These are phyloP conservation scores for Suillus occidentalis DNA, from an alignment of 768 basidiomycete species.

Conservation along the genomic window DNA sequence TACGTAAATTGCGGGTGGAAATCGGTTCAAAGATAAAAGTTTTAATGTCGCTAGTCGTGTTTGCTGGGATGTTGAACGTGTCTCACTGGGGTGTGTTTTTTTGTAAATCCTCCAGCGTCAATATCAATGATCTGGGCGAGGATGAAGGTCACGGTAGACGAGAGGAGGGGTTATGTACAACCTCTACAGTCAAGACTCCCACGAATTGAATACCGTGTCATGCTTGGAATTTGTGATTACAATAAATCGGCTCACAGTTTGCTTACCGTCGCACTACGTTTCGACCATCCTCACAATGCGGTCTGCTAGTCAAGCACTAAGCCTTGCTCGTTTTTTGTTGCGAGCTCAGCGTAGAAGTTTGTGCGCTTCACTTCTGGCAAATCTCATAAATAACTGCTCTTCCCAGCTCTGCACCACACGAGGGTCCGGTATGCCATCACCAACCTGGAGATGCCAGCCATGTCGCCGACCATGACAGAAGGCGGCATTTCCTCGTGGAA, in stretches of 20 bases:
- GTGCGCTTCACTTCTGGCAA: background rate
- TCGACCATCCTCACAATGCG: constrained; percentile 4
- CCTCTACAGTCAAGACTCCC: background rate
- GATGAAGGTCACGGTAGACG: background rate
- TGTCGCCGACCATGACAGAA: constrained; percentile 97
- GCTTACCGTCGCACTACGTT: constrained; percentile 2
- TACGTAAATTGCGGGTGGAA: constrained; percentile 5
- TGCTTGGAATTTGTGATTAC: background rate
- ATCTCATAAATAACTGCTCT: background rate
- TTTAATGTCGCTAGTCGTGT: background rate
- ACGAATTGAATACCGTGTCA: constrained; percentile 3
- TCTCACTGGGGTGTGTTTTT: background rate
- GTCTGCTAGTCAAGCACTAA: constrained; percentile 14
- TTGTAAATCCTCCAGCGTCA: background rate
- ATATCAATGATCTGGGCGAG: constrained; percentile 1
- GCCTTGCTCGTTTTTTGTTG: constrained; percentile 15
- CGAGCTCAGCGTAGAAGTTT: constrained; percentile 13
- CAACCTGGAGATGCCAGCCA: constrained; percentile 89
- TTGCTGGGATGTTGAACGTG: background rate
- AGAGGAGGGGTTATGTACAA: constrained; percentile 1
- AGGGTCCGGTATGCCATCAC: constrained; percentile 59
- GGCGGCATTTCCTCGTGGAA: constrained; percentile 93
- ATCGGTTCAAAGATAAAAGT: background rate
- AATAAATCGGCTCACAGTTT: constrained; percentile 1
- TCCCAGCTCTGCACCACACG: constrained; percentile 48